A percentile compares a stretch with the other conserved stretches of the same genome.
Conservation (phyloP, 2,329 filamentous ascomycete species). For the Ascochyta viciae-villosae region DNA sequence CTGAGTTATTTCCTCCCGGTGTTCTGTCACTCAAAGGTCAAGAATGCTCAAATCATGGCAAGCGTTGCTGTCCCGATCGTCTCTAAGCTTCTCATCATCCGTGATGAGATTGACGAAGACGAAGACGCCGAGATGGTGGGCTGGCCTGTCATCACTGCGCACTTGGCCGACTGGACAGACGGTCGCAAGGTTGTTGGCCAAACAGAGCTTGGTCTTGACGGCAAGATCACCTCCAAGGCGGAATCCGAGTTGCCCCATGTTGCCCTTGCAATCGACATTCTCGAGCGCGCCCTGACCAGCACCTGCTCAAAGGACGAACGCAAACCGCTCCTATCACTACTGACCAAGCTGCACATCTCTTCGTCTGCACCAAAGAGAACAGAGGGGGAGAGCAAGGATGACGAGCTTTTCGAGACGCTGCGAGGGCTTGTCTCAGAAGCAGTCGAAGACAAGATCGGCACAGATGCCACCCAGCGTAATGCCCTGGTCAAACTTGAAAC, state of each 20-base stretch:
- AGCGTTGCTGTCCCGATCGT: conserved; percentile 76
- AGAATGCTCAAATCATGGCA: conserved; percentile 85
- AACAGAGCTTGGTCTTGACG: conserved; percentile 51
- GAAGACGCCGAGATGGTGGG: conserved; percentile 77
- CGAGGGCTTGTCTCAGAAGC: conserved; percentile 57
- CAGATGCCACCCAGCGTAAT: conserved; percentile 61
- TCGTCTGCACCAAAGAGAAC: conserved; percentile 55
- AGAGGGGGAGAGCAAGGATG: conserved; percentile 25
- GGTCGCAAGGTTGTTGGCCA: conserved; percentile 77
- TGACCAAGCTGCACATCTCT: conserved; percentile 83
- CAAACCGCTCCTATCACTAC: conserved; percentile 68
- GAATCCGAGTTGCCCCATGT: conserved; percentile 82
- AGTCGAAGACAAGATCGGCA: conserved; percentile 57
- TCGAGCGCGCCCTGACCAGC: conserved; percentile 74
- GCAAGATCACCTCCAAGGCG: conserved; percentile 61
- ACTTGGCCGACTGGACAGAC: conserved; percentile 94
- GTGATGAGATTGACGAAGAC: conserved; percentile 73
- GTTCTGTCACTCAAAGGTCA: conserved; percentile 83
- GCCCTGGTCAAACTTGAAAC: conserved; percentile 62
- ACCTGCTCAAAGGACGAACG: conserved; percentile 79
- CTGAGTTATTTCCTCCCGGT: conserved; percentile 94
- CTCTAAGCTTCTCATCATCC: conserved; percentile 68
- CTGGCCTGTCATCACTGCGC: conserved; percentile 78
- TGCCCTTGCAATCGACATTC: conserved; percentile 75
- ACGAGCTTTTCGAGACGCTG: conserved; percentile 41